Percentiles rank a stretch among this genome's conserved stretches.
Conservation (phyloP, 768 basidiomycete genomes). For the Lactarius vividus region DNA sequence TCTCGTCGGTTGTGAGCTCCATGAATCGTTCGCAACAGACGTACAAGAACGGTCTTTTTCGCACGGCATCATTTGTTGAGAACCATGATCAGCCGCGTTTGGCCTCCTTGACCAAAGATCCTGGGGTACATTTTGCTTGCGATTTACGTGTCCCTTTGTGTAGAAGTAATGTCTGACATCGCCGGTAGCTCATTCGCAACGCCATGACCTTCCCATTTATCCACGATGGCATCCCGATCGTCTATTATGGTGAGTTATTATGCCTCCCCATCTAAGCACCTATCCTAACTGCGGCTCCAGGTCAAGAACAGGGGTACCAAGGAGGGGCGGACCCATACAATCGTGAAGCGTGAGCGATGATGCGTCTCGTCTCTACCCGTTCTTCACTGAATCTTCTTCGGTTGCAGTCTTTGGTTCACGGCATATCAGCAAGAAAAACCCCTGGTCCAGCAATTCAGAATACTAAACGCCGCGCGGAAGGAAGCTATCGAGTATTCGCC, state of each 20-base stretch:
- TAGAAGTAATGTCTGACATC: neutral
- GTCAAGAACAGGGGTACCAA: slow-evolving; percentile 50
- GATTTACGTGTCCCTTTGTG: neutral
- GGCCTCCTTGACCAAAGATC: slow-evolving; percentile 42
- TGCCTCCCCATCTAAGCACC: neutral
- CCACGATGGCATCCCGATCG: slow-evolving; percentile 49
- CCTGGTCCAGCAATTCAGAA: slow-evolving; percentile 44
- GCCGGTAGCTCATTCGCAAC: slow-evolving; percentile 42
- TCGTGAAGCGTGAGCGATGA: slow-evolving; percentile 46
- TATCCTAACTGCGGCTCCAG: slow-evolving; percentile 28
- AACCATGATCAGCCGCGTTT: slow-evolving; percentile 57
- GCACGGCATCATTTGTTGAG: slow-evolving; percentile 49
- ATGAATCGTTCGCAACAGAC: slow-evolving; percentile 36
- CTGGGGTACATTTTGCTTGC: slow-evolving; percentile 36
- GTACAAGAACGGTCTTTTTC: slow-evolving; percentile 43
- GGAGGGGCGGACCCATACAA: slow-evolving; percentile 47
- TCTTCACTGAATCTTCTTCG: neutral
- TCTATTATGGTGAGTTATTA: slow-evolving; percentile 44
- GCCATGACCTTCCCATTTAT: slow-evolving; percentile 51
- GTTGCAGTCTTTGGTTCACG: slow-evolving; percentile 56
- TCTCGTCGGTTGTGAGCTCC: slow-evolving; percentile 34
- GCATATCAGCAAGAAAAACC: slow-evolving; percentile 51
- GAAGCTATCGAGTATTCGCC: slow-evolving; percentile 43
- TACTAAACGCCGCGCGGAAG: slow-evolving; percentile 54
- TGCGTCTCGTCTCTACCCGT: neutral